These are phyloP conservation scores for Elsinoe australis DNA, from an alignment of 2,329 filamentous ascomycete genomes.

Conservation along the genomic window DNA sequence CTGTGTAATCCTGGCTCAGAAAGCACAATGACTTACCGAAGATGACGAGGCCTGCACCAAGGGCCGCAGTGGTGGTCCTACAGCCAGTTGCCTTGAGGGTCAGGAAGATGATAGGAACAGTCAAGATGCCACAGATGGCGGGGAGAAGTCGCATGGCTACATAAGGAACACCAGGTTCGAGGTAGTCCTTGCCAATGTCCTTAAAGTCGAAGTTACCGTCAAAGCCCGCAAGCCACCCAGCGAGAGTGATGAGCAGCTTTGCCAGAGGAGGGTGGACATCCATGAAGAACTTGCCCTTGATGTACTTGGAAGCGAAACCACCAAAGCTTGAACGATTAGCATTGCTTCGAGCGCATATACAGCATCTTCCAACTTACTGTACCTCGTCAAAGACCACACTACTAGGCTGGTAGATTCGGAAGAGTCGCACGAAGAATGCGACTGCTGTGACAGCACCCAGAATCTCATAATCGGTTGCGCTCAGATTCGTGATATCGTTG, in stretches of 20 bases:
- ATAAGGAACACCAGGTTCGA: conserved; percentile 90
- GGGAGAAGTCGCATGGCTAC: conserved; percentile 95
- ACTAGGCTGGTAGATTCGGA: conserved; percentile 90
- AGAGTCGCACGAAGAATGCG: conserved; percentile 73
- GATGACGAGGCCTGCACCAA: conserved; percentile 80
- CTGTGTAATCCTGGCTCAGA: not conserved
- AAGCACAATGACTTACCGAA: conserved; percentile 57
- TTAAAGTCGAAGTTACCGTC: conserved; percentile 97
- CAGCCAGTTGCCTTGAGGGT: conserved; percentile 88
- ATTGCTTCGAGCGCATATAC: conserved; percentile 4
- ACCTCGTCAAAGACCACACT: conserved; percentile 99
- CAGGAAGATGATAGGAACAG: conserved; percentile 88
- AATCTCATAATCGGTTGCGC: conserved; percentile 72
- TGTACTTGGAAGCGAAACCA: conserved; percentile 97
- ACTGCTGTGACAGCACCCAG: conserved; percentile 65
- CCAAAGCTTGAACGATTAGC: conserved; percentile 62
- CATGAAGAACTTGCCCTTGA: conserved; percentile 99
- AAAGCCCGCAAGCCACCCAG: conserved; percentile 91
- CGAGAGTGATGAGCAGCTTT: conserved; percentile 91
- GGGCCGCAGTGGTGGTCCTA: conserved; percentile 70
- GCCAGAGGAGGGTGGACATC: conserved; percentile 97
- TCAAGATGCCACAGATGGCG: conserved; percentile 76
- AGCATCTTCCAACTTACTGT: conserved; percentile 60
- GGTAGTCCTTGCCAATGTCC: conserved; percentile 97
- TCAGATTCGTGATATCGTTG: conserved; percentile 85